Evolutionary conservation across 108 stramenopile species (phyloP).

Genomic region (Cyclotella atomus): DNA sequence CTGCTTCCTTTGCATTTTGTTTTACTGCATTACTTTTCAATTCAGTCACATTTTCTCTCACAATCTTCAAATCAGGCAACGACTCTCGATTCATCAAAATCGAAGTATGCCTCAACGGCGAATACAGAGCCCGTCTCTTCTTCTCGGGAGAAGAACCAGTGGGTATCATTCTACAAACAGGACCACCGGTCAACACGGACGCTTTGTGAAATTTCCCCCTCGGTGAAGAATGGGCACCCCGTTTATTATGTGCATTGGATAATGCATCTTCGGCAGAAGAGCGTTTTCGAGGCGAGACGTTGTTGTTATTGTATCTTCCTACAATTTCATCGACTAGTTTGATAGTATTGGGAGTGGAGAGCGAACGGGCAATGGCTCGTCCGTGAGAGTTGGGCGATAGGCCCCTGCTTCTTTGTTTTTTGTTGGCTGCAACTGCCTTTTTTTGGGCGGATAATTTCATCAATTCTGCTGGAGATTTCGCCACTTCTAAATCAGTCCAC

Average conservation of each 20-base stretch:
- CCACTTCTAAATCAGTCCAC: background rate
- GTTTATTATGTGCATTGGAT: background rate
- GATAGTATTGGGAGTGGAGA: background rate
- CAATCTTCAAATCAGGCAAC: background rate
- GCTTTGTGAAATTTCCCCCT: background rate
- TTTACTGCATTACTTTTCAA: background rate
- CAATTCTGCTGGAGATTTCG: background rate
- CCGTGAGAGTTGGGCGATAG: slow-evolving; percentile 21
- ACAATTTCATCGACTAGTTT: too few relatives aligned
- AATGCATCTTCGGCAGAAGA: background rate
- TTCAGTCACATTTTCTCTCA: background rate
- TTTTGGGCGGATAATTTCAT: background rate
- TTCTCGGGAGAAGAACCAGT: background rate
- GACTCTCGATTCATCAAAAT: background rate
- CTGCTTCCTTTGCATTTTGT: background rate
- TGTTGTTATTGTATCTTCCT: too few relatives aligned
- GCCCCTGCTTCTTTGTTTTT: background rate
- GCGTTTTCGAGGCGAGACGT: background rate
- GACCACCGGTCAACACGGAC: background rate
- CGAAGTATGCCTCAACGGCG: too few relatives aligned
- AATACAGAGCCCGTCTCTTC: background rate
- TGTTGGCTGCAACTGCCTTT: background rate
- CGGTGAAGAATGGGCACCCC: background rate
- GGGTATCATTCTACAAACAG: background rate
- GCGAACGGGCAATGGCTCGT: background rate